These are phyloP conservation scores for Rhododendron simsii DNA, from an alignment of 148 eudicot species.

Conservation along the genomic window DNA sequence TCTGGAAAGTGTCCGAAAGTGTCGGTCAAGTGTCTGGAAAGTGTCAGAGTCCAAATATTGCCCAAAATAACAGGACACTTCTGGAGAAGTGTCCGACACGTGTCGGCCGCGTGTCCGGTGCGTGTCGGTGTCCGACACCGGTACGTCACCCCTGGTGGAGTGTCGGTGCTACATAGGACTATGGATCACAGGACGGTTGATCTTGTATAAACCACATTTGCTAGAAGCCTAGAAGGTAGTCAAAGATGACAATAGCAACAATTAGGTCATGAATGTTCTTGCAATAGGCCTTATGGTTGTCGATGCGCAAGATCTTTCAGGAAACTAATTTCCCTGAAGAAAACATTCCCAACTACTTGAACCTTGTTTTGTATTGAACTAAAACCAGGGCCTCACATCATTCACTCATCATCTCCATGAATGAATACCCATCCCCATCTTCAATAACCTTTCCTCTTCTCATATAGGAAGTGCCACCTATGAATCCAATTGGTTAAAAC, in stretches of 20 bases:
- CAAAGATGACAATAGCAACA: not conserved
- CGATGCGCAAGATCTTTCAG: not conserved
- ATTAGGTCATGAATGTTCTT: not conserved
- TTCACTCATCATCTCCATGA: not conserved
- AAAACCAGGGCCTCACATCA: not conserved
- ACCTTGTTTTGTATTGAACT: not conserved
- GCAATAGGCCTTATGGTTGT: not conserved
- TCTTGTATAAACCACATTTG: not conserved
- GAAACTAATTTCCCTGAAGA: too few relatives aligned
- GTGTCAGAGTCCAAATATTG: too few relatives aligned
- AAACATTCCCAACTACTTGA: too few relatives aligned
- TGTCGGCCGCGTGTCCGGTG: too few relatives aligned
- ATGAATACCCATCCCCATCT: not conserved
- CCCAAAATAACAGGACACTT: too few relatives aligned
- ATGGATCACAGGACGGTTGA: not conserved
- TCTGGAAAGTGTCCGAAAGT: too few relatives aligned
- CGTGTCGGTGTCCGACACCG: too few relatives aligned
- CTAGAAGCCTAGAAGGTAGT: not conserved
- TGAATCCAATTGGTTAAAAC: not conserved
- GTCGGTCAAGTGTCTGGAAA: too few relatives aligned
- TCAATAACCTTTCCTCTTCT: not conserved
- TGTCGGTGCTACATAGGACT: too few relatives aligned
- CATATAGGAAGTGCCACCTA: not conserved
- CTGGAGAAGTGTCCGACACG: too few relatives aligned
- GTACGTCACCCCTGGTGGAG: too few relatives aligned